Evolutionary conservation across 495 filamentous ascomycete genomes (phyloP).

Genomic region (Aspergillus ostianus): DNA sequence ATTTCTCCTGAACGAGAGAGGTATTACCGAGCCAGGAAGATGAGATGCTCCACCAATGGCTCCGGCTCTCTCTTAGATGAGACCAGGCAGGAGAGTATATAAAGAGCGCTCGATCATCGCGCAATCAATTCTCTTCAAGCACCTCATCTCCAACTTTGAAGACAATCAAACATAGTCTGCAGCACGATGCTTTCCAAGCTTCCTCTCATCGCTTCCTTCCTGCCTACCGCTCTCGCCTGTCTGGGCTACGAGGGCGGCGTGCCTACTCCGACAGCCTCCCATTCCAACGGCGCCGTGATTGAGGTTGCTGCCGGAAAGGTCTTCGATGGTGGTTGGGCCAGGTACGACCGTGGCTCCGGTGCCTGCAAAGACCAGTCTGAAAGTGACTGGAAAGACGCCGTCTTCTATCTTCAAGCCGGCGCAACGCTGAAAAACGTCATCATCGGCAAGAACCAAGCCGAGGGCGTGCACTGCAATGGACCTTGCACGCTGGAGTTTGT

Average conservation of each 20-base stretch:
- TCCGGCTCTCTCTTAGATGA: neutral
- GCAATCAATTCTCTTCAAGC: neutral
- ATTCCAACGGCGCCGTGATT: slow-evolving; percentile 18
- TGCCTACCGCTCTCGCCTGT: slow-evolving; percentile 16
- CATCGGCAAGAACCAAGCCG: slow-evolving; percentile 19
- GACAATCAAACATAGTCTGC: neutral
- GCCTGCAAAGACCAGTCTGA: slow-evolving; percentile 12
- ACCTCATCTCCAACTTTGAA: neutral
- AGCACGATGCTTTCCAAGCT: slow-evolving; percentile 1
- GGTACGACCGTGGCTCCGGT: slow-evolving; percentile 21
- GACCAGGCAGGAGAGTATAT: neutral
- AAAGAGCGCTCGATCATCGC: neutral
- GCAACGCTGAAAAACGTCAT: slow-evolving; percentile 22
- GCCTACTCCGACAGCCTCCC: slow-evolving; percentile 10
- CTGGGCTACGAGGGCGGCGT: slow-evolving; percentile 21
- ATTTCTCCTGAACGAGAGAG: neutral
- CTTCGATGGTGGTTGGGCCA: slow-evolving; percentile 22
- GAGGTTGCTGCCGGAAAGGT: slow-evolving; percentile 15
- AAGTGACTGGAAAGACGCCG: slow-evolving; percentile 16
- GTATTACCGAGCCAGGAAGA: neutral
- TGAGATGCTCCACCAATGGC: neutral
- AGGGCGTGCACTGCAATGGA: slow-evolving; percentile 21
- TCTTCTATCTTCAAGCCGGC: slow-evolving; percentile 18
- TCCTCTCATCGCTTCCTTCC: slow-evolving; percentile 3
- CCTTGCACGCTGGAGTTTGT: slow-evolving; percentile 20